Evolutionary conservation across 805 yeast genomes (phyloP).

Genomic region (Wickerhamomyces hampshirensis): DNA sequence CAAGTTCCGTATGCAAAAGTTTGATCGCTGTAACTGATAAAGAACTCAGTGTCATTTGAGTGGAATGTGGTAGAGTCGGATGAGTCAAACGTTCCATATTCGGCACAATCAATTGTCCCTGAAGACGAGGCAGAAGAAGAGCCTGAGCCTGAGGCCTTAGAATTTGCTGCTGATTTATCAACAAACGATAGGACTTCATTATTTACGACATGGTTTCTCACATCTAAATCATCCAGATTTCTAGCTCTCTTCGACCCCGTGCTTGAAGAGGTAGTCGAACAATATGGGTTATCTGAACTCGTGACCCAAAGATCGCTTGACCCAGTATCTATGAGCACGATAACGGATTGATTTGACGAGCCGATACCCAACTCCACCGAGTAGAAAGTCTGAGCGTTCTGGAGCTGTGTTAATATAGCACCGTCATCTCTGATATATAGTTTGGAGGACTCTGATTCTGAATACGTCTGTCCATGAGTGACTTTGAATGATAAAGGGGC

Average conservation of each 20-base stretch:
- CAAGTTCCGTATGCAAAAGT: constrained; percentile 31
- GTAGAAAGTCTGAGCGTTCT: constrained; percentile 40
- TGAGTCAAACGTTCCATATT: constrained; percentile 35
- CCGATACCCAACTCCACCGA: constrained; percentile 47
- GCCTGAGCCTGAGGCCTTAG: no score
- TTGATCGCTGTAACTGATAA: constrained; percentile 47
- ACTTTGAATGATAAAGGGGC: constrained; percentile 13
- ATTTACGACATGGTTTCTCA: no score
- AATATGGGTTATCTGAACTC: constrained; percentile 43
- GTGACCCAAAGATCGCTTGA: constrained; percentile 71
- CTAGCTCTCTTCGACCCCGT: constrained; percentile 8
- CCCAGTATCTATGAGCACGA: constrained; percentile 68
- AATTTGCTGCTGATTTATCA: no score
- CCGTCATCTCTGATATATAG: no score
- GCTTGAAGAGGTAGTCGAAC: constrained; percentile 22
- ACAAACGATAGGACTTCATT: no score
- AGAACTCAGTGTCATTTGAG: constrained; percentile 31
- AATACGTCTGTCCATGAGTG: constrained; percentile 15
- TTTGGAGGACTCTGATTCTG: no score
- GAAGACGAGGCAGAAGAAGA: constrained; percentile 2
- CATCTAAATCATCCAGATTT: constrained; percentile 11
- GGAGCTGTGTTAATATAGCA: constrained; percentile 28
- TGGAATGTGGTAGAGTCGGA: constrained; percentile 30
- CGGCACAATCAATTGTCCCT: constrained; percentile 33
- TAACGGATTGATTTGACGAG: constrained; percentile 49